Evolutionary conservation across 179 eudicot genomes (phyloP).

Genomic region (Sideroxylon spinosum): DNA sequence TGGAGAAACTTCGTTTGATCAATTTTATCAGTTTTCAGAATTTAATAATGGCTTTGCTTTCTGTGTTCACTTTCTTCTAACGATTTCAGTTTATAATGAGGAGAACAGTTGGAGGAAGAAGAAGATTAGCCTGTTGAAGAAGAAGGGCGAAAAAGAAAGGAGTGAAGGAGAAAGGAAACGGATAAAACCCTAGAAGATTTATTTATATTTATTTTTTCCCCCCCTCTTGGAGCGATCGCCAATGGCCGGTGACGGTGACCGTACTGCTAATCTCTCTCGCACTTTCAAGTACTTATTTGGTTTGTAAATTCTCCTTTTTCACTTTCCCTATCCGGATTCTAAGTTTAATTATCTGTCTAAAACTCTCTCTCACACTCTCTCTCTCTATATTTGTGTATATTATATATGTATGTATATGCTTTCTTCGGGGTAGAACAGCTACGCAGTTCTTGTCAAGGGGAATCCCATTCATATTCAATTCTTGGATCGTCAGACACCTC

Average conservation of each 20-base stretch:
- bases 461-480: constrained; percentile 84
- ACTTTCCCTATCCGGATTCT: background rate
- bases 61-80: no score
- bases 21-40: no score
- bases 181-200: background rate
- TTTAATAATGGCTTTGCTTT: no score
- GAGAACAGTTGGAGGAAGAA: no score
- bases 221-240: background rate
- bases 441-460: constrained; percentile 91
- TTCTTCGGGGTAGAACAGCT: constrained; percentile 38
- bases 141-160: background rate
- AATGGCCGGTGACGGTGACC: constrained; percentile 17
- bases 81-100: no score
- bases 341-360: background rate
- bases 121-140: no score
- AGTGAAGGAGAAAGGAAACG: background rate
- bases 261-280: constrained; percentile 53
- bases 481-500: constrained; percentile 92
- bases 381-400: background rate
- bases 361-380: constrained; percentile 11
- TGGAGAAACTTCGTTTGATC: no score
- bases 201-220: background rate
- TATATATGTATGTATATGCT: background rate
- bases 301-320: constrained; percentile 22
- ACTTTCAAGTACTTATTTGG: constrained; percentile 89